Conservation (phyloP, 306 rosid species). For the Castanea crenata region DNA sequence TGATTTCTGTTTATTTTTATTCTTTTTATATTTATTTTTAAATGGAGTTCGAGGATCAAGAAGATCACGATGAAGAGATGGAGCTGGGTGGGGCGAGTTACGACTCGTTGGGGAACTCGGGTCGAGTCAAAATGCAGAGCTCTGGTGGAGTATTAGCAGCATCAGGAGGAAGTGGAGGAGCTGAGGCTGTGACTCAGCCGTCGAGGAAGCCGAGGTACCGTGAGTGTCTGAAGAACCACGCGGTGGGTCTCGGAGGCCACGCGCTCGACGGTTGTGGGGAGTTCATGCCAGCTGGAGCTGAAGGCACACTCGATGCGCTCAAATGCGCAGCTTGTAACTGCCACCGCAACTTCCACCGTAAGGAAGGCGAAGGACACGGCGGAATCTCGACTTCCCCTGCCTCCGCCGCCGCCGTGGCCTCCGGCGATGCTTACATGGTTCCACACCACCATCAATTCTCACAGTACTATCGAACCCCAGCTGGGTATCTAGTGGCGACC, state of each 20-base stretch:
- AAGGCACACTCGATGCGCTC: constrained; percentile 71
- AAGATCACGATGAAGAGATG: constrained; percentile 73
- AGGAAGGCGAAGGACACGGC: constrained; percentile 36
- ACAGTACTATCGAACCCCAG: constrained; percentile 64
- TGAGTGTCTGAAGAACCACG: constrained; percentile 92
- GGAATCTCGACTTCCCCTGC: too few relatives aligned
- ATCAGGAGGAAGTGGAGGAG: background rate
- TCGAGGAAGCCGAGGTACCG: constrained; percentile 55
- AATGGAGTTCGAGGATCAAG: constrained; percentile 88
- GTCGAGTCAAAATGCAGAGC: constrained; percentile 40
- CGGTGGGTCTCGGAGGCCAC: constrained; percentile 81
- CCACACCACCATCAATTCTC: constrained; percentile 61
- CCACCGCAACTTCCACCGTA: constrained; percentile 96
- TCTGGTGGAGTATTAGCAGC: constrained; percentile 2
- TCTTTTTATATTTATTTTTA: background rate
- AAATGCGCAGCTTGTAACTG: constrained; percentile 97
- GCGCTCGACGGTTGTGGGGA: constrained; percentile 95
- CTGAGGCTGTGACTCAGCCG: constrained; percentile 26
- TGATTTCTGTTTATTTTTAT: background rate
- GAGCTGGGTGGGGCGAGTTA: constrained; percentile 54
- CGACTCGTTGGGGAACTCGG: constrained; percentile 54
- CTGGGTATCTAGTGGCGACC: constrained; percentile 70
- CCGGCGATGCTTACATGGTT: constrained; percentile 36
- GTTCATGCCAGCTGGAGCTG: constrained; percentile 72
- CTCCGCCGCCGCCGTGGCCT: background rate